These are phyloP conservation scores for Trichophyton simii DNA, from an alignment of 2,329 filamentous ascomycete species.

Conservation along the genomic window DNA sequence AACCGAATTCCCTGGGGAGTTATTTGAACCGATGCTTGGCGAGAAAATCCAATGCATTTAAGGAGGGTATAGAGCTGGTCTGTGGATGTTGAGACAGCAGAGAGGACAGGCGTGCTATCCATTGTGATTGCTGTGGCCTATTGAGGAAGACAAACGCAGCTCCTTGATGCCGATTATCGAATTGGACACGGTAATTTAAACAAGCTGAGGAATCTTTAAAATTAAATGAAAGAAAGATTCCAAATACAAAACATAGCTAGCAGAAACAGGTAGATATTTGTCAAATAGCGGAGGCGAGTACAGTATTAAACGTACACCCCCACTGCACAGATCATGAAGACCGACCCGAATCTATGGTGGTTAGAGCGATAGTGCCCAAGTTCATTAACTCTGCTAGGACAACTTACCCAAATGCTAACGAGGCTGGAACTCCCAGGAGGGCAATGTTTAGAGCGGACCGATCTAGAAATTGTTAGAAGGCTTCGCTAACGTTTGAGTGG, in stretches of 20 bases:
- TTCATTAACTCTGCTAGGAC: slow-evolving; percentile 1
- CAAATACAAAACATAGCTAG: not conserved
- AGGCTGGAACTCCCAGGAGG: slow-evolving; percentile 71
- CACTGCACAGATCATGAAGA: slow-evolving; percentile 98
- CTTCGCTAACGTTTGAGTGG: not conserved
- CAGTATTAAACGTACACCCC: slow-evolving; percentile 78
- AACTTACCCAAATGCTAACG: slow-evolving; percentile 75
- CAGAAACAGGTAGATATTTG: not conserved
- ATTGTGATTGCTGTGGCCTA: slow-evolving; percentile 2
- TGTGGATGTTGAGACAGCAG: slow-evolving; percentile 49
- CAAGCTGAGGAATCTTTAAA: not conserved
- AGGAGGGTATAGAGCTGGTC: slow-evolving; percentile 49
- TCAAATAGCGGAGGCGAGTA: not conserved
- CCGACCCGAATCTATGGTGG: slow-evolving; percentile 63
- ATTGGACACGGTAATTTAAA: not conserved
- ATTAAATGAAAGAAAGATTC: not conserved
- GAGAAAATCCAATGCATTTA: slow-evolving; percentile 49
- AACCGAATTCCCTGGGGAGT: slow-evolving; percentile 77
- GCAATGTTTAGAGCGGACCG: slow-evolving; percentile 66
- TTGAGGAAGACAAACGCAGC: not conserved
- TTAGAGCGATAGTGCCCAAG: slow-evolving; percentile 11
- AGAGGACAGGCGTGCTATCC: slow-evolving; percentile 34
- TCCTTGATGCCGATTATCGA: not conserved
- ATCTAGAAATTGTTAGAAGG: slow-evolving; percentile 42
- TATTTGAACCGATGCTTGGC: slow-evolving; percentile 57